Base-by-base conservation (phyloP, 2,329 filamentous ascomycete genomes). In the Talaromyces sp. region DNA sequence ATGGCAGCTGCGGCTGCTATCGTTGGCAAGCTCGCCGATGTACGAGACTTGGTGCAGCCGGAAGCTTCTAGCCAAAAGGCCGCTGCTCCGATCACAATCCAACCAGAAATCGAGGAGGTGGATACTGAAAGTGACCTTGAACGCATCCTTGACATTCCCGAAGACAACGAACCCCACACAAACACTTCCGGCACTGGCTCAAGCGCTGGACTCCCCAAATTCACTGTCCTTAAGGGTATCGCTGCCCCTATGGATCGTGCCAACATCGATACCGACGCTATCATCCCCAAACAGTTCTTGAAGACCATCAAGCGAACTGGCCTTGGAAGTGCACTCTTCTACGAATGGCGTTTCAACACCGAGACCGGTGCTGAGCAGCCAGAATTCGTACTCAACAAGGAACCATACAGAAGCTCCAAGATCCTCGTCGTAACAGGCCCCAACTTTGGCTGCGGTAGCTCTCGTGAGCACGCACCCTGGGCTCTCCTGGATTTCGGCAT, bases 301-400 rank as follows among this genome's bases (percentile, higher is more conserved):
- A 99, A 98, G 84, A 99, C 95, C 47, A 98, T 98, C 81, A 98
- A 98, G 85, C 92, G 95, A 66, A 96, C 94, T 1, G 95, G 95
- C 69, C 90, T 99, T 10, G 93, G 93, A 65, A 85, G 83, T 27
- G 94, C 94, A 45, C 87, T 96, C 61, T 99, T 99, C 85, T 87
- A 93, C 77, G 88, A 87, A 68, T 88, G 92, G 80, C 89, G 95
- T 63, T 97, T 88, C 80, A 87, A 90, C 70, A 41, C 58, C 14
- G 79, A 86, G 10, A 88, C 91, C 71, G 90, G 90, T 68, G 83
- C 84, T 22, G 90, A 94, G 73, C 92, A 93, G 75, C 82, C 88
- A 3, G 84, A 90, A 58, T 99, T 98, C 73, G 82, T 98, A 65
- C 88, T 99, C 61, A 99, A 98, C 86, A 83, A 93, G 79, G 90